Base-by-base conservation (phyloP, 148 eudicot genomes). In the Heliosperma pusillum region DNA sequence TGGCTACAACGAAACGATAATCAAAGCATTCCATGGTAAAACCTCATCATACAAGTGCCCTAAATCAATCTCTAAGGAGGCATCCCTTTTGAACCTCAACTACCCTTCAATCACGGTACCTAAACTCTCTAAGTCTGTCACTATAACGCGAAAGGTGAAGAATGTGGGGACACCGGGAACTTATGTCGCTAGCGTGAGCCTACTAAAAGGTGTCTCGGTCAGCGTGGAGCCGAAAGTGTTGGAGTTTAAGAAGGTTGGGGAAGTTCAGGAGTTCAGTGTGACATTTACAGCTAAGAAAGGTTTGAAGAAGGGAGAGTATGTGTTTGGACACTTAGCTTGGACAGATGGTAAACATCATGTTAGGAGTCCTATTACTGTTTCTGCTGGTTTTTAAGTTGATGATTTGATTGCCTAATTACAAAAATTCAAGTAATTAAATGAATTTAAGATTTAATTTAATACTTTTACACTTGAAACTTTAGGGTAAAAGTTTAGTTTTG, bases 61-160 rank as follows among this genome's bases (percentile, higher is more conserved):
- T 7, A 9, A 47, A 1, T 36, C 81, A 5, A 26, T 33, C 62
- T 74, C 82, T 2, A 44, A 24, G 22, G 72, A n/a, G 5, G 40
- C 57, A 77, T 29, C 58, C 17, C 2, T 88, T 40, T 29, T 71
- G 9, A 33, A 85, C 81, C 72, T 88, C 60, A 90, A 90, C 70
- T 82, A 88, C 72, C 91, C 94, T 47, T 86, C 91, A 3, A 84
- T 91, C 16, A 71, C 88, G 2, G 88, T 88, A 21, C 88, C 86
- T 17, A 33, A 71, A 2, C 82, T 87, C 40, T 25, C 71, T 15
- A 81, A 47, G n/a, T 33, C 86, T 0, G 77, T 80, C 17, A 85
- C 88, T 13, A 57, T 87, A 16, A 85, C 83, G 5, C 69, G 93
- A 27, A 89, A 33, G 22, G 42, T 91, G 42, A 91, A 79, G 75